Base-by-base conservation (phyloP, 2,329 filamentous ascomycete genomes). In the Microdochium bolleyi region DNA sequence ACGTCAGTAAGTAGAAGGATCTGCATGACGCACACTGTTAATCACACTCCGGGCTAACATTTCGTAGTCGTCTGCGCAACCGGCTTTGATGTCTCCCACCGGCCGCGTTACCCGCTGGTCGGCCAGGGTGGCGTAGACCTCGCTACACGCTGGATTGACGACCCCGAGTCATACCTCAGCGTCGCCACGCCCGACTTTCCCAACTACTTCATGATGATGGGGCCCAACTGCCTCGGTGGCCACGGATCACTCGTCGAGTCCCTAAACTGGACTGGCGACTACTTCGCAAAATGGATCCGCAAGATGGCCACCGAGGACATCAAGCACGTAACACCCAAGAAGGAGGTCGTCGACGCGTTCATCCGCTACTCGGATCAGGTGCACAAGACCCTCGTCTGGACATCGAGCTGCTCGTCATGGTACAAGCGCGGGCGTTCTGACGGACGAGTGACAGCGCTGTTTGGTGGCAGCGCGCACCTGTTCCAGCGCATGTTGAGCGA, bases 91-190 rank as follows among this genome's bases (percentile, higher is more conserved):
- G 50, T 50, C 9, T 49, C 53, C 4, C 50, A 52, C 30, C 46
- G 49, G n/a, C 53, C 50, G 9, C 41, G 53, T 3, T 61, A 81
- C 32, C 70, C 72, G 9, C 72, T 83, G 2, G 66, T 70, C 1
- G 81, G 80, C 1, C 68, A 69, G 46, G 63, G 68, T 2, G 74
- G 73, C 2, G 70, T 73, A 32, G 68, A 73, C 38, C 64, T 84
- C 3, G 69, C 77, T 19, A 67, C 80, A 32, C 65, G 74, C 1
- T 84, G 81, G 79, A 68, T 75, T 2, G 60, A 62, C n/a, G 60
- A 62, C 22, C 62, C 64, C 2, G 61, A 64, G 37, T 60, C 62
- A 0, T 66, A 66, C 50, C 37, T 66, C n/a, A 62, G 58, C 2
- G 60, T 67, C 1, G 60, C 64, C 0, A 60, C 64, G 1, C 63